These are phyloP conservation scores for Cyclanthera cordifolia DNA, from an alignment of 306 rosid genomes.

Conservation along the genomic window DNA sequence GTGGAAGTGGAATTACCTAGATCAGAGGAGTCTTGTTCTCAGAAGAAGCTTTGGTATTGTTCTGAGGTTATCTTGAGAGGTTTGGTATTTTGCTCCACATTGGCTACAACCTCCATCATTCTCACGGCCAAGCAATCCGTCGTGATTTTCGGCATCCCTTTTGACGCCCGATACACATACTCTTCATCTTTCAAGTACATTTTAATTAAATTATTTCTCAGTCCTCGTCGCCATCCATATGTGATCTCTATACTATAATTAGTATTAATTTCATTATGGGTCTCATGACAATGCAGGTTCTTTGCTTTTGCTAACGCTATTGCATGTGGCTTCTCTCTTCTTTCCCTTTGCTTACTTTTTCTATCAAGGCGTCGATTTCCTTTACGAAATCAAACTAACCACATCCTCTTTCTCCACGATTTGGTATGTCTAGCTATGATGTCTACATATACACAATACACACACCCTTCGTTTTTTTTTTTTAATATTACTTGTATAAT, in stretches of 20 bases:
- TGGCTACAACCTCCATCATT: constrained; percentile 29
- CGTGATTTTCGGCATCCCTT: constrained; percentile 21
- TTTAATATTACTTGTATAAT: too few relatives aligned
- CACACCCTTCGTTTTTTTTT: too few relatives aligned
- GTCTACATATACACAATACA: too few relatives aligned
- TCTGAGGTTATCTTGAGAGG: constrained; percentile 30
- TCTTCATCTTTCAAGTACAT: constrained; percentile 24
- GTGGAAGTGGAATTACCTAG: constrained; percentile 15
- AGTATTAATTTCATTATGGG: too few relatives aligned
- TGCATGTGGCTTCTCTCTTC: constrained; percentile 25
- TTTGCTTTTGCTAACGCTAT: constrained; percentile 36
- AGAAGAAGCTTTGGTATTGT: constrained; percentile 12
- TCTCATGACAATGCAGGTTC: constrained; percentile 27
- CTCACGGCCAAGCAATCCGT: constrained; percentile 31
- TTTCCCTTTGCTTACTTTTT: constrained; percentile 20
- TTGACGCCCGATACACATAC: constrained; percentile 33
- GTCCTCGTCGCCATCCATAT: too few relatives aligned
- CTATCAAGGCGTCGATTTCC: constrained; percentile 13
- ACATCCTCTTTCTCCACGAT: constrained; percentile 37
- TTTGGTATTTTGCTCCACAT: constrained; percentile 16
- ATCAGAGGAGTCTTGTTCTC: constrained; percentile 17
- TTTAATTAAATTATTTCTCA: too few relatives aligned
- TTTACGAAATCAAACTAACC: constrained; percentile 13
- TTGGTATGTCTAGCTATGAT: constrained; percentile 20
- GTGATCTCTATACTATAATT: too few relatives aligned